These are phyloP conservation scores for Leptodermis oblonga DNA, from an alignment of 257 asterid species.

Conservation along the genomic window DNA sequence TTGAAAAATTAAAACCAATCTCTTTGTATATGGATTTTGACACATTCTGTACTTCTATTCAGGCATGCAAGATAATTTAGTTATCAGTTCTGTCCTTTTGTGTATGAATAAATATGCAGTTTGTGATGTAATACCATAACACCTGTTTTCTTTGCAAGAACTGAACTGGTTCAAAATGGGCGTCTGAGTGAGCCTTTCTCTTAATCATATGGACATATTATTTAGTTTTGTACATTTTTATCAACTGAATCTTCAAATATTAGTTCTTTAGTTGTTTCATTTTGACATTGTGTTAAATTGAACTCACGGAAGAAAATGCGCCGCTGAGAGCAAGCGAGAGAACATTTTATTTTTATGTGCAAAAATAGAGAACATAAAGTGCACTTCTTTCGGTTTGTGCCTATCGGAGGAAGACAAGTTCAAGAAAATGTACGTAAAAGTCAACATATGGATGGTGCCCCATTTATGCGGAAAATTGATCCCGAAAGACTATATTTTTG, in stretches of 20 bases:
- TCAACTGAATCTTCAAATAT: neutral
- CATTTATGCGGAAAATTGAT: too few relatives aligned
- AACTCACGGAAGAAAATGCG: slow-evolving; percentile 73
- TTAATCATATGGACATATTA: neutral
- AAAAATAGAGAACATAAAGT: too few relatives aligned
- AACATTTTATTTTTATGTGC: too few relatives aligned
- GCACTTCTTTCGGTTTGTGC: too few relatives aligned
- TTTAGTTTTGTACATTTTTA: neutral
- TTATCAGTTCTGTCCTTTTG: neutral
- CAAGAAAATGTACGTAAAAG: too few relatives aligned
- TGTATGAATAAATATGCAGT: neutral
- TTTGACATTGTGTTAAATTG: neutral
- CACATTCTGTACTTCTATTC: neutral
- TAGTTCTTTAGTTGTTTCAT: neutral
- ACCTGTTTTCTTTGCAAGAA: neutral
- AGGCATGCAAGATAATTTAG: neutral
- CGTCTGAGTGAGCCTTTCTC: neutral
- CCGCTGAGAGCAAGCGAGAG: slow-evolving; percentile 66
- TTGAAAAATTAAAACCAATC: neutral
- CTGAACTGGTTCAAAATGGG: neutral
- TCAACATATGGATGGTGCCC: too few relatives aligned
- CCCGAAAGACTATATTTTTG: too few relatives aligned
- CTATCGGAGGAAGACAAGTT: too few relatives aligned
- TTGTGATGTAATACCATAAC: neutral
- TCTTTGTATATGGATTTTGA: neutral